Conservation (phyloP, 805 yeast species). For the Metschnikowia amazonensis region DNA sequence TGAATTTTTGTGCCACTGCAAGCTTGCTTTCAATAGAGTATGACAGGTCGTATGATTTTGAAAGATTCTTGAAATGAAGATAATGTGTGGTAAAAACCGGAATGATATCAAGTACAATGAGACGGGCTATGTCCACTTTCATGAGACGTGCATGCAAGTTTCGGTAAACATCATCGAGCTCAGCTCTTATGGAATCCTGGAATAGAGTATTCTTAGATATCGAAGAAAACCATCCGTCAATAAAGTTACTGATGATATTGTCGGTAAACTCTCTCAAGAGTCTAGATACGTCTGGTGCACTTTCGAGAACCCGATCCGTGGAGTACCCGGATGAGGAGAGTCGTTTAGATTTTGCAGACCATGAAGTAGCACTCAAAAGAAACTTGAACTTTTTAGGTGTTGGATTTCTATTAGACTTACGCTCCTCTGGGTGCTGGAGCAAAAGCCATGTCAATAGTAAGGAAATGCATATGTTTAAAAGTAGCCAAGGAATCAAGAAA, state of each 20-base stretch:
- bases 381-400: not conserved
- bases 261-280: constrained; percentile 48
- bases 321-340: not conserved
- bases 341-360: not conserved
- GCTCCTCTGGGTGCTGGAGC: constrained; percentile 1
- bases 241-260: constrained; percentile 49
- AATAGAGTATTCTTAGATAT: constrained; percentile 35
- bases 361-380: not conserved
- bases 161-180: constrained; percentile 40
- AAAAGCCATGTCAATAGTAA: not conserved
- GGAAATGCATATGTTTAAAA: not conserved
- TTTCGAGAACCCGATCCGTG: not conserved
- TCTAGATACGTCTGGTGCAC: constrained; percentile 41
- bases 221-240: constrained; percentile 52
- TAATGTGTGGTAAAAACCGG: constrained; percentile 70
- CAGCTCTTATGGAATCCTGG: constrained; percentile 39
- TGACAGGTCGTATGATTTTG: constrained; percentile 19
- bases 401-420: not conserved
- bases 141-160: constrained; percentile 42
- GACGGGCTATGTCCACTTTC: constrained; percentile 49
- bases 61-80: constrained; percentile 36
- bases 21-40: constrained; percentile 35
- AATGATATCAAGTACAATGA: constrained; percentile 53
- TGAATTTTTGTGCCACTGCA: constrained; percentile 42
- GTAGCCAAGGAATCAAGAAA: not conserved